Base-by-base conservation (phyloP, 345 rosid genomes). In the Nephelium lappaceum region DNA sequence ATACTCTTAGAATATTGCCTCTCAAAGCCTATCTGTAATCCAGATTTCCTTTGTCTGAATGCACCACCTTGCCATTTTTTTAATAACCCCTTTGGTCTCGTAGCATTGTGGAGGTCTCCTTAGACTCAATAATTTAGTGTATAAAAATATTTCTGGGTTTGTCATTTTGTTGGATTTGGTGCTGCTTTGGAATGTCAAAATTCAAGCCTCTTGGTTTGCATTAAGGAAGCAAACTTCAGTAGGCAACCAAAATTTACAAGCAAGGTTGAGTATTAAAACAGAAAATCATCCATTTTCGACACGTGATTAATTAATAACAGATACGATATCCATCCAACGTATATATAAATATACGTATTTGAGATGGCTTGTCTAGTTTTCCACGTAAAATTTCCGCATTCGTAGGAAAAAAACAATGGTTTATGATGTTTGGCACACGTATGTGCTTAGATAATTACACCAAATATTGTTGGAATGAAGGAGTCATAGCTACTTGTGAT, bases 1-100 rank as follows among this genome's bases (percentile, higher is more conserved):
- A 41, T 62, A 41, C 77, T 82, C 57, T 65, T 71, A 49, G 84
- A 81, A 85, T 80, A 80, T 65, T 82, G 72, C 84, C 80, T 71
- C 68, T 70, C 24, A 27, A 71, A 49, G 11, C 65, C 78, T 70
- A 53, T 77, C 81, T 57, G 69, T 36, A 18, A 36, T 42, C 74
- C 60, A 16, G 4, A 67, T 82, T 75, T 47, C 43, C 12, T 76
- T 74, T 63, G 47, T 83, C 85, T 69, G 78, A 73, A 71, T 72
- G 67, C 2, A 71, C 68, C 81, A 60, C 80, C 85, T 79, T 74
- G 8, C 74, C 39, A 68, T 81, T 53, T 69, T 70, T 70, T 69
- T 72, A 77, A 83, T 83, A 21, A 60, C 85, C 73, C 58, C 3
- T 42, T 78, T 69, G 68, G 67, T 78, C 36, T 69, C 81, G 53